Percentiles rank a stretch among this genome's conserved stretches.
These are phyloP conservation scores for Diospyros lotus DNA, from an alignment of 148 eudicot species.

Conservation along the genomic window DNA sequence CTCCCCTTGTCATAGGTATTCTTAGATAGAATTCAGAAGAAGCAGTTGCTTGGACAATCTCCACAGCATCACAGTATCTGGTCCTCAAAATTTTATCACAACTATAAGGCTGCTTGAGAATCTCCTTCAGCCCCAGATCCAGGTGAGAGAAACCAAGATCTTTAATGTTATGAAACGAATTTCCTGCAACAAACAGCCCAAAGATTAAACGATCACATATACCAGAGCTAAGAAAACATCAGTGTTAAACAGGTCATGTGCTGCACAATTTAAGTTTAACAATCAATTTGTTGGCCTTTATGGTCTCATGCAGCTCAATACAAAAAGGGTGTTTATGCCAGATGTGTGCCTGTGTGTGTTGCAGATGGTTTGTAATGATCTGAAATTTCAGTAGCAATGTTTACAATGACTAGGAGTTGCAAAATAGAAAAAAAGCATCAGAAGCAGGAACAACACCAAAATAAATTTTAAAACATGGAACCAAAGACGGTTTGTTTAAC, in stretches of 20 bases:
- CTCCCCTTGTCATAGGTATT: constrained; percentile 22
- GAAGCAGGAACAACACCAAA: neutral
- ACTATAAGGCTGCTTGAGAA: constrained; percentile 48
- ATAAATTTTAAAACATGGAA: neutral
- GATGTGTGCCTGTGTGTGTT: too few species aligned
- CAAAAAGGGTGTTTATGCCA: neutral
- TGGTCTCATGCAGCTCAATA: neutral
- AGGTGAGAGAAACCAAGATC: constrained; percentile 25
- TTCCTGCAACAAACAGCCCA: constrained; percentile 30
- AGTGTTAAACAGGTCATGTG: neutral
- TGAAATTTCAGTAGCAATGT: too few species aligned
- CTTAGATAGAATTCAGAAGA: constrained; percentile 31
- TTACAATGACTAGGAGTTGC: neutral
- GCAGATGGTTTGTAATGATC: neutral
- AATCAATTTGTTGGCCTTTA: neutral
- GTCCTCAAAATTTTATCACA: constrained; percentile 37
- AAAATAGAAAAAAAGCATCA: neutral
- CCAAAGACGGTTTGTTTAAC: neutral
- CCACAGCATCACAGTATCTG: constrained; percentile 53
- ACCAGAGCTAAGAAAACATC: too few species aligned
- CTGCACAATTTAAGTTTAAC: neutral
- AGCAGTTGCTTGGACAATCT: constrained; percentile 41
- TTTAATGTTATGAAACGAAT: constrained; percentile 21
- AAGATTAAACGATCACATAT: too few species aligned
- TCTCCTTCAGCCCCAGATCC: constrained; percentile 63